Evolutionary conservation across 148 eudicot genomes (phyloP).

Genomic region (Silene conica): DNA sequence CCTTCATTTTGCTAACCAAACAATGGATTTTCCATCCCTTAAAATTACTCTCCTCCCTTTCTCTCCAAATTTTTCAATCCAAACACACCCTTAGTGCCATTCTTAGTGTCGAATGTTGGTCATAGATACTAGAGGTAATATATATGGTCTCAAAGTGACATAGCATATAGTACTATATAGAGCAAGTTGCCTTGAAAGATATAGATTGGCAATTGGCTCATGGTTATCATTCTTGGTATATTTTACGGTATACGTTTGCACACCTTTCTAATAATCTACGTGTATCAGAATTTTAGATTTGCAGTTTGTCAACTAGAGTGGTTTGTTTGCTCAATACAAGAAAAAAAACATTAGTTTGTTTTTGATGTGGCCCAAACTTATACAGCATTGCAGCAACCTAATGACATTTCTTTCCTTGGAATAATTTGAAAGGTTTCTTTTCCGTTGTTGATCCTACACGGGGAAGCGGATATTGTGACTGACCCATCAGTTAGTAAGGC

Average conservation of each 20-base stretch:
- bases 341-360: background rate
- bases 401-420: background rate
- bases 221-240: background rate
- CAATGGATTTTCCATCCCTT: no score
- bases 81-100: background rate
- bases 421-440: slow-evolving; percentile 55
- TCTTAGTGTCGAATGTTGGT: background rate
- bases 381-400: background rate
- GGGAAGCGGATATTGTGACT: slow-evolving; percentile 78
- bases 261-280: background rate
- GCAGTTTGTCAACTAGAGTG: background rate
- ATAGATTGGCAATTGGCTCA: background rate
- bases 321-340: background rate
- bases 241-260: background rate
- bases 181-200: background rate
- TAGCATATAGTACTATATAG: background rate
- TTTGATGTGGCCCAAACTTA: background rate
- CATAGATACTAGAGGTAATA: background rate
- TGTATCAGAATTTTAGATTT: background rate
- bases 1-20: no score
- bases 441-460: slow-evolving; percentile 87
- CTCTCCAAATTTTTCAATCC: no score
- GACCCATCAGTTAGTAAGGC: slow-evolving; percentile 91
- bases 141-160: background rate
- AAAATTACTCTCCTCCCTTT: no score